Evolutionary conservation across 352 stramenopile genomes (phyloP).

Genomic region (Peronosclerospora sorghi): DNA sequence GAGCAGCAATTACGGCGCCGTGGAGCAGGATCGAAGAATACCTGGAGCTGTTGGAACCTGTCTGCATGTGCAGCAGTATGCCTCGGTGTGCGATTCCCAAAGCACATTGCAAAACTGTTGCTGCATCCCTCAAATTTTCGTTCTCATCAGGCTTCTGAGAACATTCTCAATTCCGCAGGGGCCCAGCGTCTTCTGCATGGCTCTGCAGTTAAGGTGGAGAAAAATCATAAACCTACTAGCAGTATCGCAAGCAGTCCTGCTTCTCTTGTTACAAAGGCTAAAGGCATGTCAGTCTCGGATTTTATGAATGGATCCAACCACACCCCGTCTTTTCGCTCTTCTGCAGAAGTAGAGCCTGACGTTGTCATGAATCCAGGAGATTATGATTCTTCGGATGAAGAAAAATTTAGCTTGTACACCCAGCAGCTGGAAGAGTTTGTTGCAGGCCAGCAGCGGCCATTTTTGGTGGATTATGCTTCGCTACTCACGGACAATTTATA

Average conservation of each 20-base stretch:
- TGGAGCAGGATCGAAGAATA: constrained; percentile 79
- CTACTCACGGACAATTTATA: constrained; percentile 71
- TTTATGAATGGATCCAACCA: constrained; percentile 25
- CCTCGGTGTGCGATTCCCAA: constrained; percentile 73
- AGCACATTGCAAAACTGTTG: constrained; percentile 48
- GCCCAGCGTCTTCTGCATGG: constrained; percentile 38
- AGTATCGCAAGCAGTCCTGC: not conserved
- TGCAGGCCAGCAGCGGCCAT: constrained; percentile 63
- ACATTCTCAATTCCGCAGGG: constrained; percentile 69
- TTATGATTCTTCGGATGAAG: constrained; percentile 19
- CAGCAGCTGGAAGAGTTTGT: constrained; percentile 51
- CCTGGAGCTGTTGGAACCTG: constrained; percentile 84
- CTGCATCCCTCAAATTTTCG: constrained; percentile 76
- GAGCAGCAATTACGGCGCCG: constrained; percentile 81
- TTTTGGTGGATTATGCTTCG: constrained; percentile 62
- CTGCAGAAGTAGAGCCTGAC: constrained; percentile 12
- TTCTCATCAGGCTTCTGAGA: constrained; percentile 78
- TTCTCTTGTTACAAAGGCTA: not conserved
- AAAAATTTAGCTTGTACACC: constrained; percentile 43
- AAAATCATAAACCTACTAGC: not conserved
- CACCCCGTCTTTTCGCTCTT: constrained; percentile 10
- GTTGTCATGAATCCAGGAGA: constrained; percentile 12
- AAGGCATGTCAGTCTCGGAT: constrained; percentile 16
- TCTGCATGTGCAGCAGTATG: constrained; percentile 72
- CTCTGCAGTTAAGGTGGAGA: constrained; percentile 7